phyloP scores from a whole-genome alignment of 768 basidiomycete species.

The Chiua virens region DNA sequence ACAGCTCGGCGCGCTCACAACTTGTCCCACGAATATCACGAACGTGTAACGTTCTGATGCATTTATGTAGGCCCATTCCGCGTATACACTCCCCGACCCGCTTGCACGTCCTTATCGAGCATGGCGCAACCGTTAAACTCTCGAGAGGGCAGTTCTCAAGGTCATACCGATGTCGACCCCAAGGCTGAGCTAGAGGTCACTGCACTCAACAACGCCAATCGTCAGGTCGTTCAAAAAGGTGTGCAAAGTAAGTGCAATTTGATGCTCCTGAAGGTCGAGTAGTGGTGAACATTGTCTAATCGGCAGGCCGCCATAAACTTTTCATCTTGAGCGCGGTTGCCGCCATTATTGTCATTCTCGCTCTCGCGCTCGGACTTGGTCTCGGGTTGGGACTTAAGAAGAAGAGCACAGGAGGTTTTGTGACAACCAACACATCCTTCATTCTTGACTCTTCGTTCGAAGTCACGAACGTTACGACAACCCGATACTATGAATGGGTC shows the following conservation, averaged over 20 bases:
- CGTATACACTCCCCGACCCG: neutral
- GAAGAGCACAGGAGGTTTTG: slow-evolving; percentile 6
- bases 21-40: slow-evolving; percentile 4
- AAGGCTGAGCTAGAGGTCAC: slow-evolving; percentile 3
- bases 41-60: slow-evolving; percentile 10
- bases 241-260: slow-evolving; percentile 8
- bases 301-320: slow-evolving; percentile 21
- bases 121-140: slow-evolving; percentile 7
- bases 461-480: slow-evolving; percentile 32
- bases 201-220: neutral
- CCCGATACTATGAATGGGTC: slow-evolving; percentile 45
- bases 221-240: neutral
- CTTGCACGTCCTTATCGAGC: neutral
- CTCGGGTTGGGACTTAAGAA: slow-evolving; percentile 29
- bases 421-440: slow-evolving; percentile 29
- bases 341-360: slow-evolving; percentile 15
- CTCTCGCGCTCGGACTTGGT: slow-evolving; percentile 29
- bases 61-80: slow-evolving; percentile 3
- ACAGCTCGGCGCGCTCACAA: too few species aligned
- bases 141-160: slow-evolving; percentile 5
- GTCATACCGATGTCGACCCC: neutral
- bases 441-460: slow-evolving; percentile 30
- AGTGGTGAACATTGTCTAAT: neutral
- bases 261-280: neutral
- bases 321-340: slow-evolving; percentile 14